A percentile compares a stretch with the other conserved stretches of the same genome.
phyloP scores from a whole-genome alignment of 495 filamentous ascomycete genomes.

The Xylaria venustula region DNA sequence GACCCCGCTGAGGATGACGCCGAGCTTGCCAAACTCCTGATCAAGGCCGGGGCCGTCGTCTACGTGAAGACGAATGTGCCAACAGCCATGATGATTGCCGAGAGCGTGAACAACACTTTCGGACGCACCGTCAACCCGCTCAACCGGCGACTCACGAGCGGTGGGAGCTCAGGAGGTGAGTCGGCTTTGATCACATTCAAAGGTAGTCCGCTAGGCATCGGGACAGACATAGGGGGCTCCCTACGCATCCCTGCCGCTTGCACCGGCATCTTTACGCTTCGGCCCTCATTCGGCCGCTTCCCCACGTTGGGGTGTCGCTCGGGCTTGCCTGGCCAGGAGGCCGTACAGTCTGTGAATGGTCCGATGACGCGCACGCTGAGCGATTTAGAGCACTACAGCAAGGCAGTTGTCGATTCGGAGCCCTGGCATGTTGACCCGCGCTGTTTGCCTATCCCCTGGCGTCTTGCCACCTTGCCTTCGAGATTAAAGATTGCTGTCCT shows the following conservation, averaged over 20 bases:
- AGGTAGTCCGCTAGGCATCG: conserved; percentile 78
- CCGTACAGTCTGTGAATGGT: conserved; percentile 76
- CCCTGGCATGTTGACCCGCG: conserved; percentile 81
- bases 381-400: conserved; percentile 74
- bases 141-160: conserved; percentile 73
- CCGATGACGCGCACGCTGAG: conserved; percentile 81
- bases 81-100: conserved; percentile 79
- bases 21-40: conserved; percentile 52
- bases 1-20: conserved; percentile 26
- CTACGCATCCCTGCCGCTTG: conserved; percentile 85
- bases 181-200: conserved; percentile 67
- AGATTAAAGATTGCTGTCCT: conserved; percentile 68
- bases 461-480: conserved; percentile 51
- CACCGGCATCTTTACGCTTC: conserved; percentile 78
- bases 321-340: conserved; percentile 85
- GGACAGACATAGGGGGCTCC: conserved; percentile 83
- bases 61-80: conserved; percentile 90
- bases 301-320: conserved; percentile 74
- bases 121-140: conserved; percentile 76
- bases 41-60: conserved; percentile 79
- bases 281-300: conserved; percentile 82
- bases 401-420: conserved; percentile 67
- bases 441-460: conserved; percentile 78
- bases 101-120: conserved; percentile 78
- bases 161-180: conserved; percentile 83